Base-by-base conservation (phyloP, 345 rosid genomes). In the Theobroma cacao region DNA sequence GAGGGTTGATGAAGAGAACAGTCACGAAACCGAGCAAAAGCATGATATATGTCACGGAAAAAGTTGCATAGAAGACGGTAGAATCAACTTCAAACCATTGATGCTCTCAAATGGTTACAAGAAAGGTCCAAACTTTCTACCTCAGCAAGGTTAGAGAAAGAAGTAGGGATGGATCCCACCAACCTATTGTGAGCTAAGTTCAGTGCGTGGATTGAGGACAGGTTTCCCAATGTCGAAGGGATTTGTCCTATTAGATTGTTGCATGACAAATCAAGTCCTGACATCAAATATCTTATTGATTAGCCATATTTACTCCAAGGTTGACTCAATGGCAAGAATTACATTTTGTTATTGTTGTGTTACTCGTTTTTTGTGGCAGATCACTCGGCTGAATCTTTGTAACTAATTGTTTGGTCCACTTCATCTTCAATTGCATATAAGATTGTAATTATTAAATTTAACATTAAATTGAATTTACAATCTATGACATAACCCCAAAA, bases 111-210 rank as follows among this genome's bases (percentile, higher is more conserved):
- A 36, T 18, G 13, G 30, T 81, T 80, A 59, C 65, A 34, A 6
- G 82, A 84, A 36, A 84, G 68, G 58, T 79, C 84, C 63, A 84
- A 72, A 24, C 84, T 81, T 68, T 84, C 87, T 20, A 84, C 7
- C 0, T 72, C 4, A 0, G 15, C 53, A 5, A 84, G 47, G 8
- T 73, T 60, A 36, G 82, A 81, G 31, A 84, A 31, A 0, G 77
- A 75, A 4, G 26, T 2, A 3, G 87, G 87, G 28, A 81, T 78
- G 11, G 40, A 0, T 34, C 86, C 79, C 0, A 8, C 45, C 5
- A 79, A 31, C 5, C 31, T 34, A 13, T 84, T 84, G 67, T 47
- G 65, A 0, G 87, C 81, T 0, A 85, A 5, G 48, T 78, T 80
- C 55, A 77, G 15, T 5, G 62, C 43, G 14, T 28, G 1, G 12